phyloP scores from a whole-genome alignment of 768 basidiomycete species.

The Rhizopogon vulgaris region DNA sequence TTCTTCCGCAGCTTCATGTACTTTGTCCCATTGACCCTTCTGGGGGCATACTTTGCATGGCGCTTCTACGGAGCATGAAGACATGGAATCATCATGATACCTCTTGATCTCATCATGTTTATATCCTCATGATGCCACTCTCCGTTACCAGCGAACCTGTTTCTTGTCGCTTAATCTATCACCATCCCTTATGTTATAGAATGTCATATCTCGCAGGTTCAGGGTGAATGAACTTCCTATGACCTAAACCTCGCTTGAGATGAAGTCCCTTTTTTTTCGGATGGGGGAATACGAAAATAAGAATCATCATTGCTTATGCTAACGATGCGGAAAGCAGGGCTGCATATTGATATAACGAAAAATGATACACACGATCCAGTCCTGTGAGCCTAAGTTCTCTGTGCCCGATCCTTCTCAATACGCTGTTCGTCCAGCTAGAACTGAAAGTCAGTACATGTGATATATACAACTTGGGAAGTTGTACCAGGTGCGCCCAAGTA shows the following conservation, averaged over 20 bases:
- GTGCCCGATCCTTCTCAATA: conserved; percentile 12
- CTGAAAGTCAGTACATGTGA: background rate
- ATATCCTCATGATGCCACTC: conserved; percentile 6
- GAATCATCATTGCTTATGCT: background rate
- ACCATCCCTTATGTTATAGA: conserved; percentile 12
- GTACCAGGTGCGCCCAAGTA: conserved; percentile 20
- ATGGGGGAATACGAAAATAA: background rate
- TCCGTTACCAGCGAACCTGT: no score
- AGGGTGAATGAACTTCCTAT: background rate
- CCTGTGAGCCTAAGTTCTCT: conserved; percentile 1
- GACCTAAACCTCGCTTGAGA: background rate
- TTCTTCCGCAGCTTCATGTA: conserved; percentile 58
- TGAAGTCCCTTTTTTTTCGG: background rate
- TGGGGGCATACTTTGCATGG: conserved; percentile 88
- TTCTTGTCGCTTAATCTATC: conserved; percentile 8
- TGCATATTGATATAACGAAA: background rate
- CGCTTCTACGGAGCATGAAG: conserved; percentile 54
- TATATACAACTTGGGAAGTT: conserved; percentile 4
- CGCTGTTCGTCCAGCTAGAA: conserved; percentile 24
- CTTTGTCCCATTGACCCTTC: conserved; percentile 71
- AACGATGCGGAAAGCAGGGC: background rate
- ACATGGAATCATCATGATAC: background rate
- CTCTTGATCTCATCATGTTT: conserved; percentile 2
- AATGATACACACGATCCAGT: background rate
- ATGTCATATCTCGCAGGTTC: background rate